These are phyloP conservation scores for Alternaria incomplexa DNA, from an alignment of 2,329 filamentous ascomycete species.

Conservation along the genomic window DNA sequence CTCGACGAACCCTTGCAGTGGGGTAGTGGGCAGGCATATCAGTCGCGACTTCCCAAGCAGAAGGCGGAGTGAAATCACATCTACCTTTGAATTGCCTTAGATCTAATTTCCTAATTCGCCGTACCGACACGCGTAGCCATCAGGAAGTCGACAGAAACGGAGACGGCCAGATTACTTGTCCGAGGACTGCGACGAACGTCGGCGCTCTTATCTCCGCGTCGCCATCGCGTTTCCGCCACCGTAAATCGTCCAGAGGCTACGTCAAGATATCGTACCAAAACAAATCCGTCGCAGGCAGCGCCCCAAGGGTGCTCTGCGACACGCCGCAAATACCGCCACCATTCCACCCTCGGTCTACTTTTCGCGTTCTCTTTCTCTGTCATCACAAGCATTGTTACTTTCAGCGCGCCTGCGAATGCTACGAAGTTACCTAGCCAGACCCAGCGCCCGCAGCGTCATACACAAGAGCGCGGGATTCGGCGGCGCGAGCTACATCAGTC, in stretches of 20 bases:
- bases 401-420: conserved; percentile 44
- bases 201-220: conserved; percentile 17
- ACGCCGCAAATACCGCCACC: conserved; percentile 24
- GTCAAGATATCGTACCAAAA: conserved; percentile 25
- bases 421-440: conserved; percentile 34
- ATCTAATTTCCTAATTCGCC: background rate
- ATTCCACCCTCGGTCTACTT: conserved; percentile 1
- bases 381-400: background rate
- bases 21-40: background rate
- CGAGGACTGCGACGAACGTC: background rate
- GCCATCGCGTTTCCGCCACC: conserved; percentile 13
- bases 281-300: conserved; percentile 22
- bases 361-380: background rate
- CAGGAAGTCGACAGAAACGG: background rate
- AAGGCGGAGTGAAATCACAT: background rate
- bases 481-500: conserved; percentile 39
- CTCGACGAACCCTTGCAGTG: background rate
- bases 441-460: conserved; percentile 27
- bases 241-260: conserved; percentile 23
- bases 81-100: background rate
- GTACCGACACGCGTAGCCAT: background rate
- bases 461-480: conserved; percentile 39
- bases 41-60: background rate
- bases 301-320: conserved; percentile 22
- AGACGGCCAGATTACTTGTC: conserved; percentile 16